Conservation (phyloP, 2,329 filamentous ascomycete species). For the Balansia obtecta region DNA sequence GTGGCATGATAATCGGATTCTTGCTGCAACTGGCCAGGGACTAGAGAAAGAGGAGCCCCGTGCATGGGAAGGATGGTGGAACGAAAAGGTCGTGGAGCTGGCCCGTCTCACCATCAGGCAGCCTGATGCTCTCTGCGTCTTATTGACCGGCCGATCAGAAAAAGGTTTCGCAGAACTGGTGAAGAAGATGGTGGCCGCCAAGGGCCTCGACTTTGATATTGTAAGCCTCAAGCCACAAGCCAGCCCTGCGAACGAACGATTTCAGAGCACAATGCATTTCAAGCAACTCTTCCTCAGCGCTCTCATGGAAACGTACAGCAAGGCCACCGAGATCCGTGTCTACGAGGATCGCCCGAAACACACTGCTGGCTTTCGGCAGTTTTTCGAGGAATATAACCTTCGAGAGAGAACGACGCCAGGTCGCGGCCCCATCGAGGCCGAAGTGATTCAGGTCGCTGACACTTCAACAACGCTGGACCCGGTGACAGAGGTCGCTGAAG, state of each 20-base stretch:
- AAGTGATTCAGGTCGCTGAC: conserved; percentile 81
- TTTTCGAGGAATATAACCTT: conserved; percentile 66
- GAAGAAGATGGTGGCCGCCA: conserved; percentile 67
- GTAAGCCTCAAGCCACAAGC: conserved; percentile 75
- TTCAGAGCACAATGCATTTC: conserved; percentile 77
- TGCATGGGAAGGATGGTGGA: conserved; percentile 94
- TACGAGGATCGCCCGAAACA: conserved; percentile 57
- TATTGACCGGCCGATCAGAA: conserved; percentile 80
- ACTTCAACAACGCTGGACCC: conserved; percentile 62
- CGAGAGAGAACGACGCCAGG: conserved; percentile 34
- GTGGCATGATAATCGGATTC: conserved; percentile 89
- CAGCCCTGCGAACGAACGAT: conserved; percentile 67
- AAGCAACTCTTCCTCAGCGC: conserved; percentile 76
- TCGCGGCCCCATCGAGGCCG: conserved; percentile 55
- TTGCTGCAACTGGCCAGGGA: conserved; percentile 76
- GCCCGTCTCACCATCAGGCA: conserved; percentile 72
- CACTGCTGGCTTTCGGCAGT: conserved; percentile 74
- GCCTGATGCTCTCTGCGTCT: conserved; percentile 70
- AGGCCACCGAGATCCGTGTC: conserved; percentile 70
- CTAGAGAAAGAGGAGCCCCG: conserved; percentile 67
- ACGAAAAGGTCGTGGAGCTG: conserved; percentile 74
- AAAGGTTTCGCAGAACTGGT: conserved; percentile 65
- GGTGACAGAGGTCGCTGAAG: conserved; percentile 64
- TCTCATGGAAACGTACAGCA: conserved; percentile 73
- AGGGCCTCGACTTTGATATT: conserved; percentile 76